phyloP scores from a whole-genome alignment of 257 asterid genomes.

The Eucommia ulmoides region DNA sequence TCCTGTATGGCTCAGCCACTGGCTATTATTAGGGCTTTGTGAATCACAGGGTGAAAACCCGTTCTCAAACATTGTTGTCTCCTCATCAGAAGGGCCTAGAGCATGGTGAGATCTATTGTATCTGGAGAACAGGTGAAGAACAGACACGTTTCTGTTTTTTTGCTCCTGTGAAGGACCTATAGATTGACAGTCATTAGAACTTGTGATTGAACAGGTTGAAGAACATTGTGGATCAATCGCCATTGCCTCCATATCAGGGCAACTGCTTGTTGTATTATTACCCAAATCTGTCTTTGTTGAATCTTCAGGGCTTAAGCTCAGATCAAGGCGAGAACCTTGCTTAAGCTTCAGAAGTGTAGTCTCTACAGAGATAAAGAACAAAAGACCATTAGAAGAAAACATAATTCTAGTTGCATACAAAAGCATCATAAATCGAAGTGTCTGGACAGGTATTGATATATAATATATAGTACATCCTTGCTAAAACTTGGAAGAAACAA shows the following conservation, averaged over 20 bases:
- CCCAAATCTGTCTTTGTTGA: constrained; percentile 10
- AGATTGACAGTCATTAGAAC: constrained; percentile 17
- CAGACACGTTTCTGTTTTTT: constrained; percentile 27
- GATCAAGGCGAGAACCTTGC: constrained; percentile 49
- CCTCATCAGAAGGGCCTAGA: constrained; percentile 13
- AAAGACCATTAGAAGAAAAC: no score
- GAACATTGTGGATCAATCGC: constrained; percentile 19
- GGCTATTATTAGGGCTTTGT: no score
- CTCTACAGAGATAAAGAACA: no score
- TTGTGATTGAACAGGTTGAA: constrained; percentile 17
- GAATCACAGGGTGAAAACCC: constrained; percentile 12
- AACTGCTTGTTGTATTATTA: constrained; percentile 17
- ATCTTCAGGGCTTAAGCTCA: constrained; percentile 18
- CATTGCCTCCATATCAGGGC: constrained; percentile 11
- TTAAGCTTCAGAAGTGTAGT: constrained; percentile 63
- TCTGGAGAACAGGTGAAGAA: constrained; percentile 49
- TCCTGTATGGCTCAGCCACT: no score
- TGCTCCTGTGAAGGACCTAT: constrained; percentile 13
- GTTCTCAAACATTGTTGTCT: constrained; percentile 15
- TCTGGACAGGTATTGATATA: no score
- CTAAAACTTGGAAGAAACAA: no score
- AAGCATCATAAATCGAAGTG: no score
- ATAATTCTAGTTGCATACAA: no score
- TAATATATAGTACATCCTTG: no score
- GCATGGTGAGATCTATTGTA: constrained; percentile 23